A percentile compares a stretch with the other conserved stretches of the same genome.
Evolutionary conservation across 768 basidiomycete genomes (phyloP).

Genomic region (Suillus placidus): DNA sequence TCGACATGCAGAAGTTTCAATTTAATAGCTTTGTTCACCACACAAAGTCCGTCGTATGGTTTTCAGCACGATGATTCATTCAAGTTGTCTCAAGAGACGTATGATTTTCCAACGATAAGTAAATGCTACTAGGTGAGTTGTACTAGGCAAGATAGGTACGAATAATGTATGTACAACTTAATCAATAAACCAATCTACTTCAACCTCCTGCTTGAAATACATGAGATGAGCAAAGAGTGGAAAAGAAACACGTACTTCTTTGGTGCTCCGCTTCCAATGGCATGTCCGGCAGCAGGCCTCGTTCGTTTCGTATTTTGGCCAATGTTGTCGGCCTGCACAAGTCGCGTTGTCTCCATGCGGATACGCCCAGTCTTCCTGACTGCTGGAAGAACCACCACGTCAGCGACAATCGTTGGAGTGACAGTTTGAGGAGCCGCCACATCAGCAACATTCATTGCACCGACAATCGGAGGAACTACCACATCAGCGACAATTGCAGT

Average conservation of each 20-base stretch:
- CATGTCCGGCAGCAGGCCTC: neutral
- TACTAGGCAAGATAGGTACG: neutral
- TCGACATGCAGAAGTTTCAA: too few relatives aligned
- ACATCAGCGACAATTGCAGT: neutral
- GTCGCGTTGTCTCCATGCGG: neutral
- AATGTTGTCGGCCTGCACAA: neutral
- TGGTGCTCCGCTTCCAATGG: neutral
- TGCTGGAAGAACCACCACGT: neutral
- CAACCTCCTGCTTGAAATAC: neutral
- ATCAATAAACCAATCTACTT: neutral
- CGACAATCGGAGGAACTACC: too few relatives aligned
- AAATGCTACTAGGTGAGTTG: too few relatives aligned
- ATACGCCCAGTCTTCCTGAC: neutral
- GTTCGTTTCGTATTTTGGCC: neutral
- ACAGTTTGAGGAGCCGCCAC: neutral
- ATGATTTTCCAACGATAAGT: too few relatives aligned
- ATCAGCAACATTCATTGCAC: too few relatives aligned
- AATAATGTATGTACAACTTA: neutral
- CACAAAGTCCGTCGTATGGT: too few relatives aligned
- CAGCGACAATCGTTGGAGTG: neutral
- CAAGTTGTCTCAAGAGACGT: too few relatives aligned
- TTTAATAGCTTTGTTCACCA: too few relatives aligned
- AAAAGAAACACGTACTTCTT: neutral
- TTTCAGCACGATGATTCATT: too few relatives aligned
- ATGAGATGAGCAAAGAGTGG: neutral